Base-by-base conservation (phyloP, 2,329 filamentous ascomycete species). In the Aspergillus fumigatiaffinis region DNA sequence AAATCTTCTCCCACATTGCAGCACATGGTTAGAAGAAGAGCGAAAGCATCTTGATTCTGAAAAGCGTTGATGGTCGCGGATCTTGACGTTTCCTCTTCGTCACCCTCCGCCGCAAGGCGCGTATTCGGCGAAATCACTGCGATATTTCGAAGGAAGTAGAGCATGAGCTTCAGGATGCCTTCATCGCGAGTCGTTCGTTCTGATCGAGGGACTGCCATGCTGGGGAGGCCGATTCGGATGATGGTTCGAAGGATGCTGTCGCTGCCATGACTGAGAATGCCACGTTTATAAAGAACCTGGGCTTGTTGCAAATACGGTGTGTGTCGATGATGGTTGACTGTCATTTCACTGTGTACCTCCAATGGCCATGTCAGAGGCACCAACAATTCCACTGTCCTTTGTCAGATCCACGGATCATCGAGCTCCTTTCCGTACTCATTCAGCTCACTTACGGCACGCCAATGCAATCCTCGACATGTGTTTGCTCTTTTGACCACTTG, bases 1-100 rank as follows among this genome's bases (percentile, higher is more conserved):
- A 97, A 99, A 66, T 97, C 93, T 44, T 97, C 92, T 35, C 90
- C 91, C 79, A 97, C 93, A 61, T 93, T 95, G 2, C 92, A 97
- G 12, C 91, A 89, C 50, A 99, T 80, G 0, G 92, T 96, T 53
- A 97, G 79, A 23, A 99, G 76, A 2, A 95, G 82, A 54, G 91
- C 85, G 66, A 97, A 90, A 23, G 96, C 90, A 71, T 97, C 92
- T 73, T 99, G 94, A 62, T 88, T 87, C 41, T 93, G 86, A 67
- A 97, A 96, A 1, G 90, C 89, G 66, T 95, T 90, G 59, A 97
- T 92, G 0, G 91, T 90, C 8, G 90, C 86, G 2, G 92, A 96
- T 58, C 92, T 85, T 5, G 92, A 96, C 32, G 96, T 87, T 67
- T 96, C 91, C 10, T 90, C 86, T 70, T 96, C 92, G 60, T 97